phyloP scores from a whole-genome alignment of 2,329 filamentous ascomycete species.

The Ceratocystiopsis brevicomis region DNA sequence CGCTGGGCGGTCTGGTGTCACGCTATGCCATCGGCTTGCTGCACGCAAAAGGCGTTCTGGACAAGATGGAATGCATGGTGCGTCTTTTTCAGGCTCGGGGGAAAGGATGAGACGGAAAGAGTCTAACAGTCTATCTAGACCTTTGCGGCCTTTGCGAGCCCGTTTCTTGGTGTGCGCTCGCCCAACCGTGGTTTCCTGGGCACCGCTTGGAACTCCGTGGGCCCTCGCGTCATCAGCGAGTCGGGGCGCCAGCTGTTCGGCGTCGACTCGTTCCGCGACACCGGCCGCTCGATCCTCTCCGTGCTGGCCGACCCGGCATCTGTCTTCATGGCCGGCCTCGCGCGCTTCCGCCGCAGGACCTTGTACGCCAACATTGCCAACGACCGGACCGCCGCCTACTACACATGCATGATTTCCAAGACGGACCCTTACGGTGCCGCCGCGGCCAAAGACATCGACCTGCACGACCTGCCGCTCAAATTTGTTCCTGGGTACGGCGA shows the following conservation, averaged over 20 bases:
- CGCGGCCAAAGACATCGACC: conserved; percentile 19
- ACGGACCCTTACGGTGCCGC: conserved; percentile 50
- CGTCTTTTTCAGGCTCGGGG: no score
- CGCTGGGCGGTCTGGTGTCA: conserved; percentile 68
- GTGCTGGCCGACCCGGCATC: conserved; percentile 67
- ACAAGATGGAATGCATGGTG: conserved; percentile 46
- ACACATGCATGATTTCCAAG: conserved; percentile 61
- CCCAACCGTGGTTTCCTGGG: conserved; percentile 46
- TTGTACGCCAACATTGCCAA: conserved; percentile 79
- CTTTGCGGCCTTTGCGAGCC: conserved; percentile 83
- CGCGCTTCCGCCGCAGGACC: conserved; percentile 54
- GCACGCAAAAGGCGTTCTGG: conserved; percentile 61
- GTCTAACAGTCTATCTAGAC: conserved; percentile 40
- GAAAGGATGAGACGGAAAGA: no score
- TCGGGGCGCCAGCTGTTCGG: conserved; percentile 78
- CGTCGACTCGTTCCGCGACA: conserved; percentile 70
- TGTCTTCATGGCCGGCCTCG: conserved; percentile 67
- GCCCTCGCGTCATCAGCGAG: conserved; percentile 59
- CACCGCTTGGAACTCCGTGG: conserved; percentile 65
- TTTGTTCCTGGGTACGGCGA: conserved; percentile 56
- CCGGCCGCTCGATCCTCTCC: conserved; percentile 58
- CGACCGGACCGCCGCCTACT: conserved; percentile 64
- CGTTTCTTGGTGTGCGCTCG: conserved; percentile 58
- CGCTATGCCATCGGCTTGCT: conserved; percentile 75
- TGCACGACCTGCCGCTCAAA: conserved; percentile 49